A percentile compares a stretch with the other conserved stretches of the same genome.
Conservation (phyloP, 1,284 basidiomycete genomes). For the Athelia psychrophila region DNA sequence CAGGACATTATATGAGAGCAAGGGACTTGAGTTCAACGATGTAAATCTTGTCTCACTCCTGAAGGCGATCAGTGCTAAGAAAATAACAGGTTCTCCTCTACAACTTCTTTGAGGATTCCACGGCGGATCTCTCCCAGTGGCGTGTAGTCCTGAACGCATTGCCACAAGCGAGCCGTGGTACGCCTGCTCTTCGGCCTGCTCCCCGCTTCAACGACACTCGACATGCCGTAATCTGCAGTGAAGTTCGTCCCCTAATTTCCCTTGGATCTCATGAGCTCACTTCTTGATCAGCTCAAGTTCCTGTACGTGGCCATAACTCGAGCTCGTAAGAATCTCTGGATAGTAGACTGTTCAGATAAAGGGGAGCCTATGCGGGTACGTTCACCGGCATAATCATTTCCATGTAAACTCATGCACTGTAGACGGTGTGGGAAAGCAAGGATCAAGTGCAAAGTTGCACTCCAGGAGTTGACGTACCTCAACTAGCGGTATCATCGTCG, state of each 20-base stretch:
- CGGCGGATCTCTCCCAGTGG: slow-evolving; percentile 50
- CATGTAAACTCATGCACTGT: background rate
- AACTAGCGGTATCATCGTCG: slow-evolving; percentile 45
- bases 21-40: slow-evolving; percentile 74
- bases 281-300: slow-evolving; percentile 50
- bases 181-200: slow-evolving; percentile 20
- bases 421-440: slow-evolving; percentile 49
- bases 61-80: slow-evolving; percentile 1
- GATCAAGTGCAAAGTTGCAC: slow-evolving; percentile 41
- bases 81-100: slow-evolving; percentile 59
- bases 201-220: slow-evolving; percentile 51
- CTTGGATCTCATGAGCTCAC: no score
- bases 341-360: slow-evolving; percentile 57
- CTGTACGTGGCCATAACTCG: slow-evolving; percentile 72
- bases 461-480: slow-evolving; percentile 42
- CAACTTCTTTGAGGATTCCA: slow-evolving; percentile 69
- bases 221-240: slow-evolving; percentile 58
- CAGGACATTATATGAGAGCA: slow-evolving; percentile 73
- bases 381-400: background rate
- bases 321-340: slow-evolving; percentile 66
- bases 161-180: slow-evolving; percentile 16
- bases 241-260: slow-evolving; percentile 34
- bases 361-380: slow-evolving; percentile 58
- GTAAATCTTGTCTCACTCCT: slow-evolving; percentile 30
- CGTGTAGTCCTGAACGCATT: slow-evolving; percentile 52